These are phyloP conservation scores for Glaciozyma antarctica DNA, from an alignment of 768 basidiomycete species.

Conservation along the genomic window DNA sequence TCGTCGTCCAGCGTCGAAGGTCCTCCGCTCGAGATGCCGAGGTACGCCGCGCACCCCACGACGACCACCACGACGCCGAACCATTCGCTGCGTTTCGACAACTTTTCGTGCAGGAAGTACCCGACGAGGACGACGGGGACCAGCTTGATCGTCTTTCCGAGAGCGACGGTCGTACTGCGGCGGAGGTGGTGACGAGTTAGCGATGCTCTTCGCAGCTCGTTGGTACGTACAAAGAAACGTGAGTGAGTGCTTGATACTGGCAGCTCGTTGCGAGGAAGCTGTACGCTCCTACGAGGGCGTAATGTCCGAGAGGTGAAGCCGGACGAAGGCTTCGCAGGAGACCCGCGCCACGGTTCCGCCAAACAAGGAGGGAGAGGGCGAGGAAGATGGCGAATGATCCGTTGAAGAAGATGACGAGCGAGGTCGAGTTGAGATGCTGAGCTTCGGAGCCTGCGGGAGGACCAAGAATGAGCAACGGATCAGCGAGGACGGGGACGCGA, in stretches of 20 bases:
- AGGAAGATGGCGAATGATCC: conserved; percentile 6
- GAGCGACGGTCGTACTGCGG: conserved; percentile 16
- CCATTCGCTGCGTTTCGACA: conserved; percentile 24
- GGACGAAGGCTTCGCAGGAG: not conserved
- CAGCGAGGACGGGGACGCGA: not conserved
- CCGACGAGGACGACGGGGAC: conserved; percentile 34
- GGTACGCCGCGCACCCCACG: conserved; percentile 30
- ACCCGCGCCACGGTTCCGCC: not conserved
- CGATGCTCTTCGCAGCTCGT: not conserved
- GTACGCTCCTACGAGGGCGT: conserved; percentile 10
- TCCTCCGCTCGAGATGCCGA: conserved; percentile 8
- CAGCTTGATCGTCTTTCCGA: conserved; percentile 33
- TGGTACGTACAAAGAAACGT: conserved; percentile 8
- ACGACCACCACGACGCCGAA: conserved; percentile 26
- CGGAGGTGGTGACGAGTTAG: not conserved
- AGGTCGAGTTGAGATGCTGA: conserved; percentile 15
- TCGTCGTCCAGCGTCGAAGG: not conserved
- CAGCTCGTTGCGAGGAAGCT: conserved; percentile 26
- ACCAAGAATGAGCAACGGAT: no score
- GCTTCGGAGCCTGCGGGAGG: not conserved
- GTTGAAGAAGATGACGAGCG: conserved; percentile 18
- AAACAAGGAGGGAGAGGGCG: not conserved
- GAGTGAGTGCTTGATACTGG: conserved; percentile 25
- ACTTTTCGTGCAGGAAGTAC: conserved; percentile 28
- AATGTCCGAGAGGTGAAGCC: conserved; percentile 4